These are phyloP conservation scores for Coix lacrymajobi DNA, from an alignment of 176 grass and related monocot genomes.

Conservation along the genomic window DNA sequence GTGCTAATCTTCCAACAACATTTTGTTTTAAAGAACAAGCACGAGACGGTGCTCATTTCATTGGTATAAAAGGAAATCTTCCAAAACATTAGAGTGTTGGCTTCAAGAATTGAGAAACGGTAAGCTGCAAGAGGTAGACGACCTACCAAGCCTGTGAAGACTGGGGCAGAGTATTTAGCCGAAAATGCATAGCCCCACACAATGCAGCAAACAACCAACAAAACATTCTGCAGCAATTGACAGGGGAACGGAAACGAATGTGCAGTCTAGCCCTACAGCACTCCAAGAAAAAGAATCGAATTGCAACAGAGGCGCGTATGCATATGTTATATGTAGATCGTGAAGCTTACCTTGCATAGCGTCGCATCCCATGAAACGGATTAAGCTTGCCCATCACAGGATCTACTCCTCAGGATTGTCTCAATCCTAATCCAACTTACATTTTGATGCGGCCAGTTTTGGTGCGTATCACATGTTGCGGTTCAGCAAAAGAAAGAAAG, in stretches of 20 bases:
- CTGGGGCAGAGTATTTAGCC: not conserved
- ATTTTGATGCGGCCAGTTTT: not conserved
- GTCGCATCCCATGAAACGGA: slow-evolving; percentile 25
- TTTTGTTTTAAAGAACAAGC: not conserved
- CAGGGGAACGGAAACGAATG: not conserved
- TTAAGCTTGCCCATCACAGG: slow-evolving; percentile 39
- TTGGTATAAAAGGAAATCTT: not conserved
- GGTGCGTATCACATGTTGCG: not conserved
- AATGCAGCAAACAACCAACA: slow-evolving; percentile 4
- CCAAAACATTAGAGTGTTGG: not conserved
- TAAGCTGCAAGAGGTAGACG: not conserved
- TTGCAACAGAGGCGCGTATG: slow-evolving; percentile 7
- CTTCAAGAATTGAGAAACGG: not conserved
- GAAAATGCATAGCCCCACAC: not conserved
- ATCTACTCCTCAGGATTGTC: slow-evolving; percentile 44
- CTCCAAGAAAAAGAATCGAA: slow-evolving; percentile 8
- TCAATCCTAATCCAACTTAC: slow-evolving; percentile 24
- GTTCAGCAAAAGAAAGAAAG: not conserved
- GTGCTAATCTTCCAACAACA: not conserved
- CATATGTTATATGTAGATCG: slow-evolving; percentile 41
- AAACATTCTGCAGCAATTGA: slow-evolving; percentile 2
- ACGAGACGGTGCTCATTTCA: not conserved
- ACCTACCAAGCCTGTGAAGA: slow-evolving; percentile 23
- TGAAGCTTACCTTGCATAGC: slow-evolving; percentile 49
- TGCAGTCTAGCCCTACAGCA: not conserved